Base-by-base conservation (phyloP, 2,329 filamentous ascomycete species). In the Hirsutella minnesotensis region DNA sequence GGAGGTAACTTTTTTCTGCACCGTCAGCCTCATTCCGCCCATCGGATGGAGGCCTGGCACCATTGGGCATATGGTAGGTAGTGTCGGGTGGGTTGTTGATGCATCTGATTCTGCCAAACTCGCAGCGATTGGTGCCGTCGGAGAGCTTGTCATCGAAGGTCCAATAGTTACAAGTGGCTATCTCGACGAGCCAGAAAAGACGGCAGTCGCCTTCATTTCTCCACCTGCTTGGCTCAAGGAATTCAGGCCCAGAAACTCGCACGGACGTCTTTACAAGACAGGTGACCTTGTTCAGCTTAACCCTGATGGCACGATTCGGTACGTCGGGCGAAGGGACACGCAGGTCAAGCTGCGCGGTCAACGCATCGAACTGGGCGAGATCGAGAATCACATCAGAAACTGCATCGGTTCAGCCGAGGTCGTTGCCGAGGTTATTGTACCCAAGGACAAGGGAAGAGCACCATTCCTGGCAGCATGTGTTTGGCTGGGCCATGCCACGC, bases 161-260 rank as follows among this genome's bases (percentile, higher is more conserved):
- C 66, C 67, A 3, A 62, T 62, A 10, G 55, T 75, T n/a, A 68
- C 64, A 16, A 56, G 64, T 30, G 69, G 68, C 15, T 75, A 75
- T 45, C 54, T 72, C 19, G 62, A 69, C 16, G 53, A 56, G 0
- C n/a, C n/a, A n/a, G 55, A 55, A n/a, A 67, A 69, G 47, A 73
- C 70, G 0, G 52, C 57, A 10, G 61, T 61, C 19, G 56, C 59
- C 0, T 75, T 49, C 5, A 27, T 74, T 41, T 12, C 3, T 18
- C 3, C 9, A 5, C 33, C 33, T 4, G 3, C n/a, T 18, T 36
- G 33, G 33, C n/a, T n/a, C n/a, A n/a, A n/a, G n/a, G n/a, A n/a
- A n/a, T n/a, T n/a, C n/a, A n/a, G n/a, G n/a, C n/a, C n/a, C n/a
- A n/a, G n/a, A n/a, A n/a, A n/a, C n/a, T n/a, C n/a, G n/a, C 9